Percentiles rank a stretch among this genome's conserved stretches.
Evolutionary conservation across 176 grass and related monocot species (phyloP).

Genomic region (Elymus sibiricus): DNA sequence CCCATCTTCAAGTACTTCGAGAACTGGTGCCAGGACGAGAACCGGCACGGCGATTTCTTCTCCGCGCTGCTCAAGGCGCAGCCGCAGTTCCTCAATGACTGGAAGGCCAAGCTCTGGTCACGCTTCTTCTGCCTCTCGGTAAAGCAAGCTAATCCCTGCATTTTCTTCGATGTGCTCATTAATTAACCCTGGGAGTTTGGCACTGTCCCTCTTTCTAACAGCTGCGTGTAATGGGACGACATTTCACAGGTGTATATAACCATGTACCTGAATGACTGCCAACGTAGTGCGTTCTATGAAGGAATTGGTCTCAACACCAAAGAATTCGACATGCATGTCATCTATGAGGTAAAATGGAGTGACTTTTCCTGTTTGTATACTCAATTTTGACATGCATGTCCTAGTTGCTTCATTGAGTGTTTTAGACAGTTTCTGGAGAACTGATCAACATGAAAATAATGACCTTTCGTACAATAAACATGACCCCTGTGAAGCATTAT

Average conservation of each 20-base stretch:
- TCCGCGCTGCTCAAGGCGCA: conserved; percentile 87
- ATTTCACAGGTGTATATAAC: conserved; percentile 87
- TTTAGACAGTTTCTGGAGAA: not conserved
- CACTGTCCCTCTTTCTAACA: not conserved
- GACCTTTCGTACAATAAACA: not conserved
- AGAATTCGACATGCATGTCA: conserved; percentile 99
- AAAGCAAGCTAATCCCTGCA: conserved; percentile 19
- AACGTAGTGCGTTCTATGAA: conserved; percentile 83
- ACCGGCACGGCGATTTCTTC: conserved; percentile 94
- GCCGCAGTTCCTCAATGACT: conserved; percentile 92
- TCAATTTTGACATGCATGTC: not conserved
- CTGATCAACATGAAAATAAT: conserved; percentile 2
- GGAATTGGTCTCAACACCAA: conserved; percentile 92
- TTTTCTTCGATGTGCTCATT: not conserved
- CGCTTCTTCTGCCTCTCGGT: conserved; percentile 98
- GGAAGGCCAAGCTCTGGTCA: conserved; percentile 98
- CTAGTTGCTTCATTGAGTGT: conserved; percentile 13
- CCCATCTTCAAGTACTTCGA: conserved; percentile 99
- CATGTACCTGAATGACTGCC: conserved; percentile 98
- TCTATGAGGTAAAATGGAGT: conserved; percentile 68
- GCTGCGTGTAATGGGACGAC: not conserved
- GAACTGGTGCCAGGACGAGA: conserved; percentile 99
- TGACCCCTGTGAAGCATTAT: not conserved
- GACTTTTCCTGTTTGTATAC: not conserved
- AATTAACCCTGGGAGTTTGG: not conserved